Evolutionary conservation across 2,329 filamentous ascomycete species (phyloP).

Genomic region (Plectosphaerella plurivora): DNA sequence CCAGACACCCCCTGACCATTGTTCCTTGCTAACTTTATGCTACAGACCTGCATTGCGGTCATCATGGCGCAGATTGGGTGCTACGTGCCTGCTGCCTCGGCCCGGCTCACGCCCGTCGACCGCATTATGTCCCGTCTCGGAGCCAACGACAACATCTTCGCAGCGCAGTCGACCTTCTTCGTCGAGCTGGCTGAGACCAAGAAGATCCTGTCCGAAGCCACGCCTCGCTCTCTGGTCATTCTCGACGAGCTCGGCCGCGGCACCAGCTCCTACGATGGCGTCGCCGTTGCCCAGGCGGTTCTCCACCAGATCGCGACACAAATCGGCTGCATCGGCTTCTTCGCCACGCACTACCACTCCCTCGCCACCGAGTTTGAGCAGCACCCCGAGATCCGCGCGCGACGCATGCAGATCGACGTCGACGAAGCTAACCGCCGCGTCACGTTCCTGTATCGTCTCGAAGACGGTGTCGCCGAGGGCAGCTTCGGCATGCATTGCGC

Average conservation of each 20-base stretch:
- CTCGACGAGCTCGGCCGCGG: constrained; percentile 94
- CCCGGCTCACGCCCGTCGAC: constrained; percentile 83
- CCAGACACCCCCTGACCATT: no score
- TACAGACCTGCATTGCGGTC: constrained; percentile 83
- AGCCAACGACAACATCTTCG: constrained; percentile 98
- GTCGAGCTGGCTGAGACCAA: constrained; percentile 96
- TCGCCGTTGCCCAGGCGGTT: constrained; percentile 93
- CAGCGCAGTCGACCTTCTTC: constrained; percentile 96
- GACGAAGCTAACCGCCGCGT: constrained; percentile 79
- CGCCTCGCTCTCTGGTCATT: constrained; percentile 89
- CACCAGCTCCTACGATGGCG: constrained; percentile 92
- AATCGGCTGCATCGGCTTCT: constrained; percentile 91
- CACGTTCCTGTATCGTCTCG: constrained; percentile 94
- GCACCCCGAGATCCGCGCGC: constrained; percentile 82
- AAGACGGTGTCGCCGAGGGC: constrained; percentile 89
- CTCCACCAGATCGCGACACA: constrained; percentile 94
- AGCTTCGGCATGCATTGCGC: constrained; percentile 99
- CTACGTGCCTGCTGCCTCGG: constrained; percentile 78
- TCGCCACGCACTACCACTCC: constrained; percentile 96
- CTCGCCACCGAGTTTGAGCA: constrained; percentile 84
- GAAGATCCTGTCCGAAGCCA: constrained; percentile 94
- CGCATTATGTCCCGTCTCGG: constrained; percentile 98
- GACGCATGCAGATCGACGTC: constrained; percentile 92
- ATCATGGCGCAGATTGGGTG: constrained; percentile 98
- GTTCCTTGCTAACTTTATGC: background rate